These are phyloP conservation scores for Skeletonema potamos DNA, from an alignment of 108 stramenopile species.

Conservation along the genomic window DNA sequence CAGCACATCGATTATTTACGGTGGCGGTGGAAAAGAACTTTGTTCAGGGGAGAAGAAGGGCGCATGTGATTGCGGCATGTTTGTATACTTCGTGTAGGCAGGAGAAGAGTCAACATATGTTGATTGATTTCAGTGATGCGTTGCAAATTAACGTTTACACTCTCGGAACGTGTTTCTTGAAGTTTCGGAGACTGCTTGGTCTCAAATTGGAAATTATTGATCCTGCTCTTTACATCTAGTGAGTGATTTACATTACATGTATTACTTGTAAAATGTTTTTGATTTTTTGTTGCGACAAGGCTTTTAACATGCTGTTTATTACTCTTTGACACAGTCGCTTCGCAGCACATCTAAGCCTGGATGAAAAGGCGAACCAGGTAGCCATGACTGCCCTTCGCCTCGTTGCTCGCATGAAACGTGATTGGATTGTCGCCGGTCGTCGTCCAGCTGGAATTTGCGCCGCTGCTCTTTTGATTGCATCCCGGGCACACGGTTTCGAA, in stretches of 20 bases:
- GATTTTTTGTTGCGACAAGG: not conserved
- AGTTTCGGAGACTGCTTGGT: slow-evolving; percentile 89
- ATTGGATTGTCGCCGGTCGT: slow-evolving; percentile 98
- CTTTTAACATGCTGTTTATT: not conserved
- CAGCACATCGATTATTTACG: slow-evolving; percentile 89
- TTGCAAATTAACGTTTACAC: slow-evolving; percentile 98
- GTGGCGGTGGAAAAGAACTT: slow-evolving; percentile 96
- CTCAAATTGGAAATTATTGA: slow-evolving; percentile 94
- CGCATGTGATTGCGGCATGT: slow-evolving; percentile 95
- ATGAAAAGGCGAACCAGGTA: slow-evolving; percentile 89
- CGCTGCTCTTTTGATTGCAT: slow-evolving; percentile 93
- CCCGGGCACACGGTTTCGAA: slow-evolving; percentile 95
- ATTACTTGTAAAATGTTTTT: not conserved
- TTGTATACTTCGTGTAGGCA: slow-evolving; percentile 98
- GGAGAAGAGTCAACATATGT: slow-evolving; percentile 95
- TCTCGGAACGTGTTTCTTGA: slow-evolving; percentile 95
- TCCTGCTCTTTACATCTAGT: slow-evolving; percentile 97
- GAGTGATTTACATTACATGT: slow-evolving; percentile 11
- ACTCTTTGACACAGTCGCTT: slow-evolving; percentile 66
- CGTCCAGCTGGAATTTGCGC: slow-evolving; percentile 98
- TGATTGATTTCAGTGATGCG: slow-evolving; percentile 98
- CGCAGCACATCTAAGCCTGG: slow-evolving; percentile 95
- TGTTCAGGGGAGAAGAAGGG: slow-evolving; percentile 87
- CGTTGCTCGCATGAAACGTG: slow-evolving; percentile 95
- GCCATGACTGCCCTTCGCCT: slow-evolving; percentile 89